phyloP scores from a whole-genome alignment of 2,329 filamentous ascomycete genomes.

The Botrytis cinerea region DNA sequence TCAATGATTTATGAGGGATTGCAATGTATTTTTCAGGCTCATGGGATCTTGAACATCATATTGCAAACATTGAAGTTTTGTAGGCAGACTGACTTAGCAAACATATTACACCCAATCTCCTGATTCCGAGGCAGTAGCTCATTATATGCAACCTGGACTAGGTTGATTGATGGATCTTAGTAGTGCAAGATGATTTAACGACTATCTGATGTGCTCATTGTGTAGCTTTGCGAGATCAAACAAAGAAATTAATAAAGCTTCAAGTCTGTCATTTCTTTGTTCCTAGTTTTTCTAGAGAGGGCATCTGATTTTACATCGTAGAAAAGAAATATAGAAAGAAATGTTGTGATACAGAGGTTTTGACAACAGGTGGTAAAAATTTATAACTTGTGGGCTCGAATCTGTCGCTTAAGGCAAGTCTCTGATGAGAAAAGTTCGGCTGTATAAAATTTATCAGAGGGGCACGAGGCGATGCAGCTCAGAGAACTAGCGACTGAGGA shows the following conservation, averaged over 20 bases:
- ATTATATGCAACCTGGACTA: not conserved
- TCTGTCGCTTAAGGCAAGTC: not conserved
- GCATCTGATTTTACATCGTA: accelerated
- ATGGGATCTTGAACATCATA: not conserved
- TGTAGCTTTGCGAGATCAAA: not conserved
- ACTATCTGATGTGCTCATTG: not conserved
- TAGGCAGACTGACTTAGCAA: not conserved
- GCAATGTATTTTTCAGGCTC: accelerated
- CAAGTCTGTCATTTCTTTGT: not conserved
- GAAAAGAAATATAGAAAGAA: not conserved
- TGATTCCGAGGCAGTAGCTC: not conserved
- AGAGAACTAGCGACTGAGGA: too few species aligned
- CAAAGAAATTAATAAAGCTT: not conserved
- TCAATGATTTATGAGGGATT: not conserved
- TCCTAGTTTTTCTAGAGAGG: accelerated
- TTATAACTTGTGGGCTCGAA: not conserved
- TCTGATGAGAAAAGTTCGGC: not conserved
- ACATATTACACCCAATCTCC: not conserved
- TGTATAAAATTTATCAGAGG: not conserved
- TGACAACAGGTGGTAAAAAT: too few species aligned
- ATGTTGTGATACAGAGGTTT: too few species aligned
- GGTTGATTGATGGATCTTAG: not conserved
- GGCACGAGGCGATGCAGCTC: too few species aligned
- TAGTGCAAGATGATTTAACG: not conserved
- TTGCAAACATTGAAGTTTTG: not conserved